Evolutionary conservation across 257 asterid genomes (phyloP), one percentile per base, ranked within the genome.

Genomic region (Hygrophila difformis): DNA sequence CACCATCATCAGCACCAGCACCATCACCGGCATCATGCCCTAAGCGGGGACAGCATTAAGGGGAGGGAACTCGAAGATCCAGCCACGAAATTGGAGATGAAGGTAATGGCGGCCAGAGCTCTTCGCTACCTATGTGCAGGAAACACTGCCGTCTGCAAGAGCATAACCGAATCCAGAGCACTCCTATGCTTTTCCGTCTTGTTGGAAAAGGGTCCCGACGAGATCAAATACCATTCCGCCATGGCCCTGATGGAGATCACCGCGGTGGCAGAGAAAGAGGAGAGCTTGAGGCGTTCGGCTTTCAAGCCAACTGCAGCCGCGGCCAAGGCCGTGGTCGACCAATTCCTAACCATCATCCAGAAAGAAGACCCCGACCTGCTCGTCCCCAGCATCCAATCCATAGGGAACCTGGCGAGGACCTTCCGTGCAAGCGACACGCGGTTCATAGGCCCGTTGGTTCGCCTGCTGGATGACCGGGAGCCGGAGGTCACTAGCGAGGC

Each of bases 171-270:
- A 28, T 88, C 95, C 2, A 62, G 87, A 49, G 95, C 93, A 1
- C 17, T 84, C 7, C 24, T 84, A 19, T 88, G 94, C 44, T 84
- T 84, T 16, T 84, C 94, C 1, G 76, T 68, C 9, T 86, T 88
- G 8, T 29, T 78, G 29, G 89, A 88, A 56, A 84, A 76, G 43
- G 97, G 97, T 8, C 49, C 71, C 0, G 62, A 68, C n/a, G 84
- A 84, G 12, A 85, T 81, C 29, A 79, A 65, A 65, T 68, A 44
- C 68, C 67, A 78, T 40, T 84, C 97, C 0, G 86, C 94, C 5
- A 78, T 78, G 97, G 95, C 93, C 1, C 56, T 88, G 53, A 82
- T 78, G 89, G 93, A 82, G 69, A 82, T 82, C 47, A 78, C 93
- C 0, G 76, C 93, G 0, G 81, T 78, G 12, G 93, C 93, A 1